These are phyloP conservation scores for Smittium culicis DNA, from an alignment of 371 early-diverging fungal genomes.

Conservation along the genomic window DNA sequence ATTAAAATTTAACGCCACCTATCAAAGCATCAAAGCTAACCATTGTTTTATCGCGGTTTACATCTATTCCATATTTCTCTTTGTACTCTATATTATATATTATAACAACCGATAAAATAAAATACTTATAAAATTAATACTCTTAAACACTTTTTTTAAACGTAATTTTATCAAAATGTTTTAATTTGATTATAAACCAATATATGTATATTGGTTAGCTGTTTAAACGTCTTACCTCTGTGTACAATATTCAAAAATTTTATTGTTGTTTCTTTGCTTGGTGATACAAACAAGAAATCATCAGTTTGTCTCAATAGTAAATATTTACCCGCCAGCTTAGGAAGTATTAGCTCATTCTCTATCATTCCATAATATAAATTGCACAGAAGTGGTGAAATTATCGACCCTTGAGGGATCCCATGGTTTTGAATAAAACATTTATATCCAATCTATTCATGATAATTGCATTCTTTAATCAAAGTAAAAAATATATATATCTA, in stretches of 20 bases:
- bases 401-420: slow-evolving; percentile 85
- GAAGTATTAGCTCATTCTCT: slow-evolving; percentile 38
- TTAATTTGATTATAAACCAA: too few species aligned
- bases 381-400: slow-evolving; percentile 69
- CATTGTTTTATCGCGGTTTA: slow-evolving; percentile 45
- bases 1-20: too few species aligned
- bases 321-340: slow-evolving; percentile 18
- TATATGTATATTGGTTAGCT: too few species aligned
- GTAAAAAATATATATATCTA: slow-evolving; percentile 41
- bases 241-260: slow-evolving; percentile 40
- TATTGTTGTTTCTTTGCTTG: slow-evolving; percentile 28
- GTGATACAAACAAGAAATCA: slow-evolving; percentile 64
- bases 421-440: slow-evolving; percentile 44
- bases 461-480: too few species aligned
- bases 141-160: too few species aligned
- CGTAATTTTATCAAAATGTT: too few species aligned
- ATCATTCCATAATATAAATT: slow-evolving; percentile 61
- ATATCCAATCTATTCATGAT: slow-evolving; percentile 30
- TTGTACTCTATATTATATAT: not conserved
- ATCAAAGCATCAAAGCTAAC: slow-evolving; percentile 43
- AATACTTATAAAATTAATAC: too few species aligned
- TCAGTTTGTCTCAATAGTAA: slow-evolving; percentile 60
- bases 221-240: slow-evolving; percentile 29
- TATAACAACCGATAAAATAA: too few species aligned
- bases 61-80: slow-evolving; percentile 41